Evolutionary conservation across 345 rosid species (phyloP), one percentile per base, ranked within the genome.

Genomic region (Dovyalis caffra): DNA sequence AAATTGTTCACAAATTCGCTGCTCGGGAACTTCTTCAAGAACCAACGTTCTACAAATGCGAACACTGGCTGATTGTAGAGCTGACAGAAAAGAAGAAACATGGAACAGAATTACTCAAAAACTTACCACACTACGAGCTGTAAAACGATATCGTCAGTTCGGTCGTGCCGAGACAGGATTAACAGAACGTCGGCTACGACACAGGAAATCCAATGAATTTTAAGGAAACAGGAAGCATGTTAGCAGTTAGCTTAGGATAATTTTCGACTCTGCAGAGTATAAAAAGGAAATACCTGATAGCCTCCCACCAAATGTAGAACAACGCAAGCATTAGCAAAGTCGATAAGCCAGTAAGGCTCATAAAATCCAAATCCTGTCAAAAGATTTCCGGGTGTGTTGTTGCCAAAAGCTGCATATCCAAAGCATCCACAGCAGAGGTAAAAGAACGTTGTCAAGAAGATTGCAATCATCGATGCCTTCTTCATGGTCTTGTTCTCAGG

Each of bases 401-500:
- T 26, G 21, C 72, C 72, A 32, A 69, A 69, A 4, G 72, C 72
- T 69, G 72, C 76, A 18, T 73, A 73, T 20, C 70, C 76, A 34
- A 73, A 73, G 58, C 76, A 66, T 21, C 69, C 76, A 47, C 70
- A 64, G 12, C 63, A 64, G 15, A 73, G 76, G 45, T 73, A 73
- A 51, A 73, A 73, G 21, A 73, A 73, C 12, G 76, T 64, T 45
- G 76, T 73, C 16, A 64, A 8, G 10, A 32, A 29, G 31, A 73
- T 21, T 11, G 70, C 61, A 18, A 47, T 47, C 32, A 57, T 64
- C 15, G 76, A 73, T 3, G 76, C 76, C 40, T 32, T 73, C 61
- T 73, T 73, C 76, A 73, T 73, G 53, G 76, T 73, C 47, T 73
- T 47, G 33, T 21, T 73, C 65, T 73, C 77, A 8, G 77, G 72